A percentile compares a stretch with the other conserved stretches of the same genome.
Evolutionary conservation across 345 rosid genomes (phyloP).

Genomic region (Limnanthes douglasii): DNA sequence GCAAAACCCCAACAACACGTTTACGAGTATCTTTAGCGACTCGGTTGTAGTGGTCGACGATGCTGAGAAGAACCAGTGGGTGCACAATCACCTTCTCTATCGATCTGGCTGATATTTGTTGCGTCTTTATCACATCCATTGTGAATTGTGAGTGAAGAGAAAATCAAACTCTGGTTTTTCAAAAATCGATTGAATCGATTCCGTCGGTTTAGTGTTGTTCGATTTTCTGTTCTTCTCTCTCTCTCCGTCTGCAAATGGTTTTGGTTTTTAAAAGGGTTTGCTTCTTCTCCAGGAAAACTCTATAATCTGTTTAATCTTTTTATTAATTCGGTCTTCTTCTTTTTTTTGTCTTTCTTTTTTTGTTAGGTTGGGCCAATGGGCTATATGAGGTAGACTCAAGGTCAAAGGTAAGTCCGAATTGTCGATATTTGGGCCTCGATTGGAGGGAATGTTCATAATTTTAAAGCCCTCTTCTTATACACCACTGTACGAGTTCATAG

Average conservation of each 20-base stretch:
- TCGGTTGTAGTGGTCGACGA: constrained; percentile 89
- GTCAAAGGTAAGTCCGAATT: too few relatives aligned
- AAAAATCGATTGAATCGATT: too few relatives aligned
- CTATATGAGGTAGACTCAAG: neutral
- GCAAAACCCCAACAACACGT: constrained; percentile 76
- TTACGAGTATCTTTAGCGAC: constrained; percentile 86
- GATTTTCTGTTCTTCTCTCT: too few relatives aligned
- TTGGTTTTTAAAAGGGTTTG: constrained; percentile 1
- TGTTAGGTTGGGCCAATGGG: constrained; percentile 4
- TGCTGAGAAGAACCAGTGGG: constrained; percentile 89
- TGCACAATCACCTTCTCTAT: constrained; percentile 91
- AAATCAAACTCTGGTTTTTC: neutral
- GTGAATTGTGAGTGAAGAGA: neutral
- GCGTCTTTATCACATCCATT: constrained; percentile 96
- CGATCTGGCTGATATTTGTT: constrained; percentile 62
- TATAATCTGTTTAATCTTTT: neutral
- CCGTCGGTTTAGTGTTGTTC: too few relatives aligned
- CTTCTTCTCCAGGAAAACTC: constrained; percentile 20
- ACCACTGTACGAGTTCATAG: too few relatives aligned
- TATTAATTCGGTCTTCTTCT: neutral
- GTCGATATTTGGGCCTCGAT: too few relatives aligned
- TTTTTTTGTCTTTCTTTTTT: neutral
- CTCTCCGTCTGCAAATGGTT: too few relatives aligned
- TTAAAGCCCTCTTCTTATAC: too few relatives aligned
- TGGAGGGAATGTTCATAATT: too few relatives aligned